Conservation (phyloP, 306 rosid genomes). For the Vigna reflexopilosa region DNA sequence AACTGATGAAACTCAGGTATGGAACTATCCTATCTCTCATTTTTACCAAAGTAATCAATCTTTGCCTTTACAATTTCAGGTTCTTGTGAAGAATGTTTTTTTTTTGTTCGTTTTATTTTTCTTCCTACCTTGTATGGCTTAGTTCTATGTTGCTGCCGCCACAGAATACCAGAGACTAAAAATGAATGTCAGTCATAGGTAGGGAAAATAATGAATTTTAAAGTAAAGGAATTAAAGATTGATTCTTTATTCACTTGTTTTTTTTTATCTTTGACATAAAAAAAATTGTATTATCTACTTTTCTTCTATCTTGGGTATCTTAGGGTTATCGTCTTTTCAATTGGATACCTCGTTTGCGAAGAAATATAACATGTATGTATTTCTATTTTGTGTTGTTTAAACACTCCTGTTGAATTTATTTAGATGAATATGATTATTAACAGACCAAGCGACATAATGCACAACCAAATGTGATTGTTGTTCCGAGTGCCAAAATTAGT, state of each 20-base stretch:
- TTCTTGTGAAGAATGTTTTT: not conserved
- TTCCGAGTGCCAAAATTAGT: slow-evolving; percentile 25
- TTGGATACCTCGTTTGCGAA: not conserved
- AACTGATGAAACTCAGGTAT: slow-evolving; percentile 41
- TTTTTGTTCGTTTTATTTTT: not conserved
- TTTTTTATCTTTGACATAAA: not conserved
- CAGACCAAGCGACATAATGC: slow-evolving; percentile 52
- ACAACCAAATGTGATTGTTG: slow-evolving; percentile 19
- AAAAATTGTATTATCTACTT: not conserved
- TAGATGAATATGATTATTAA: slow-evolving; percentile 39
- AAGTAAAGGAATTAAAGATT: not conserved
- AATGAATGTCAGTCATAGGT: not conserved
- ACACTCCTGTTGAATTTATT: not conserved
- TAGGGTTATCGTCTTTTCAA: not conserved
- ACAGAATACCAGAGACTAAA: not conserved
- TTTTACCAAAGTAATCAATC: slow-evolving; percentile 4
- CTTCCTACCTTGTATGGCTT: not conserved
- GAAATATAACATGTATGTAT: not conserved
- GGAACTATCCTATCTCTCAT: not conserved
- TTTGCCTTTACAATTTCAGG: not conserved
- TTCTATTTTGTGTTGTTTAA: not conserved
- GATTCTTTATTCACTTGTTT: not conserved
- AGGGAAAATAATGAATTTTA: not conserved
- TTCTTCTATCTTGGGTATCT: not conserved
- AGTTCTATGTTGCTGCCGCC: not conserved